Evolutionary conservation across 2,329 filamentous ascomycete genomes (phyloP).

Genomic region (Fragosphaeria purpurea): DNA sequence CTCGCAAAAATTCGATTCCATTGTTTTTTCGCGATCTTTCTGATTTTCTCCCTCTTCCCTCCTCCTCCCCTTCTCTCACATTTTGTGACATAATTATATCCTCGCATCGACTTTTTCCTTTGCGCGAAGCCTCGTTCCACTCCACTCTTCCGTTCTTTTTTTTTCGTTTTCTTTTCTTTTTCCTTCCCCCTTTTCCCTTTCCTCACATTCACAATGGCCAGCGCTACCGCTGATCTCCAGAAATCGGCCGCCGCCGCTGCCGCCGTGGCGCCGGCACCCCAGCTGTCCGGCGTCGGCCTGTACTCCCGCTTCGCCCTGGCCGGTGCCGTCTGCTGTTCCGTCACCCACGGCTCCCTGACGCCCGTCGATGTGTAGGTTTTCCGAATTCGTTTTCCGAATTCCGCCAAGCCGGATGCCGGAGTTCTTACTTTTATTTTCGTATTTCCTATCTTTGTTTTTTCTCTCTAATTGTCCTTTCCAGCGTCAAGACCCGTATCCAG

Average conservation of each 20-base stretch:
- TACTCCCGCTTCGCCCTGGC: slow-evolving; percentile 97
- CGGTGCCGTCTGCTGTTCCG: slow-evolving; percentile 93
- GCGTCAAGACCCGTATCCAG: slow-evolving; percentile 82
- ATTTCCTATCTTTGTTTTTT: background rate
- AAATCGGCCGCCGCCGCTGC: slow-evolving; percentile 27
- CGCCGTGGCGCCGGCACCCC: slow-evolving; percentile 8
- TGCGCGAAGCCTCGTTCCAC: background rate
- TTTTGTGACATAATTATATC: background rate
- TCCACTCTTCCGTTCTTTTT: slow-evolving; percentile 18
- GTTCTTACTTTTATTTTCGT: too few species aligned
- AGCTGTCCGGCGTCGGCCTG: slow-evolving; percentile 50
- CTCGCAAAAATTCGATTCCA: slow-evolving; percentile 7
- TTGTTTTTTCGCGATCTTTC: background rate
- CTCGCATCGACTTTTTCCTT: background rate
- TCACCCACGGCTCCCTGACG: slow-evolving; percentile 94
- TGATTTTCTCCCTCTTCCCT: slow-evolving; percentile 9
- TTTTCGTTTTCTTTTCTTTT: slow-evolving; percentile 17
- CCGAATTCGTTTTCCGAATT: slow-evolving; percentile 29
- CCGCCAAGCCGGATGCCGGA: too few species aligned
- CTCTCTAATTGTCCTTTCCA: slow-evolving; percentile 23
- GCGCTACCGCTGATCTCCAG: slow-evolving; percentile 35
- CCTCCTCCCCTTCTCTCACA: slow-evolving; percentile 3
- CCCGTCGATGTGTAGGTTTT: slow-evolving; percentile 96
- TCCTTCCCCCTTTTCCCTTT: slow-evolving; percentile 9
- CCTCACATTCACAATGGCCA: slow-evolving; percentile 32